Evolutionary conservation across 257 asterid genomes (phyloP), one percentile per base, ranked within the genome.

Genomic region (Plectranthus barbatus): DNA sequence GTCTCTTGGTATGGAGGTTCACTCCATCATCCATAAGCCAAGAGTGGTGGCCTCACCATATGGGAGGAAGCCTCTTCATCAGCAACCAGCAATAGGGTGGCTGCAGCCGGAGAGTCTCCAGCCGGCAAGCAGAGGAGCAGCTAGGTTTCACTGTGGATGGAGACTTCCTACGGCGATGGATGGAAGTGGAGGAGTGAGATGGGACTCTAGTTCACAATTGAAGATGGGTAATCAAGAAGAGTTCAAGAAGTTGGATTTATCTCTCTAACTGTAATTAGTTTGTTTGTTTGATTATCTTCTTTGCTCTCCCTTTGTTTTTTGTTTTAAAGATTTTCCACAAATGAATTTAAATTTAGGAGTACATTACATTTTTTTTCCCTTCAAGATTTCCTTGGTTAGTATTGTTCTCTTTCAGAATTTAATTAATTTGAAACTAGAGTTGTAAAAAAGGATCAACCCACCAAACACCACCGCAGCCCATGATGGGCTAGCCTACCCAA

Each of bases 1-100:
- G 70, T 72, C 92, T 7, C 79, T 85, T 4, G 88, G 92, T 0
- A 75, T 85, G 54, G 90, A 85, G 37, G 81, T 73, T 8, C 93
- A 81, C 54, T 84, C 95, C n/a, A 74, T 76, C 83, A 84, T 89
- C 18, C 95, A 84, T 9, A 84, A 88, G 52, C 81, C 86, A 5
- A 11, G 48, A 13, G 47, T 65, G 4, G 69, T 64, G 42, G 36
- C 52, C n/a, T 64, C 77, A 0, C 14, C 71, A 6, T 71, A 67
- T 17, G 85, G 86, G 3, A 79, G 86, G 90, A 72, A 36, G 76
- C 73, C 78, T 23, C 60, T 84, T 8, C 80, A 74, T 19, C 91
- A 81, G 51, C 90, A 77, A 46, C 82, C 88, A 15, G 78, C 81
- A 0, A 46, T 73, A 9, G 86, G 82, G 53, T 54, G 91, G 64